Evolutionary conservation across 495 filamentous ascomycete species (phyloP).

Genomic region (Pyrenula massariospora): DNA sequence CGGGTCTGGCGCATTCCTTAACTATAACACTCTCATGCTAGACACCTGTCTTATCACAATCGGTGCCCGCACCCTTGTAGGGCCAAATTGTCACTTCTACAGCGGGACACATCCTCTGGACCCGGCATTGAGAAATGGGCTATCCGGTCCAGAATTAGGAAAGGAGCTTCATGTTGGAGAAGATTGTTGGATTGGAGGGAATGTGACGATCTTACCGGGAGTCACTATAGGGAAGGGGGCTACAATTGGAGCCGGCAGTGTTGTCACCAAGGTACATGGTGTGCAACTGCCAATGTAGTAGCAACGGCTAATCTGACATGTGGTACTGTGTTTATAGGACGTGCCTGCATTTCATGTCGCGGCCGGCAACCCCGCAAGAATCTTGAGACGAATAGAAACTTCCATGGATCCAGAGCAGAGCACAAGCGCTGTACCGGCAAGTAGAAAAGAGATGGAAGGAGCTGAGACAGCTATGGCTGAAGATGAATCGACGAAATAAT

Average conservation of each 20-base stretch:
- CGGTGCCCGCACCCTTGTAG: constrained; percentile 68
- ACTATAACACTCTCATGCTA: constrained; percentile 62
- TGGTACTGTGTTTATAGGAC: constrained; percentile 32
- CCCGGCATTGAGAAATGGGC: constrained; percentile 60
- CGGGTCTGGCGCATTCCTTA: constrained; percentile 61
- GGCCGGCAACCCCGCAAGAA: constrained; percentile 55
- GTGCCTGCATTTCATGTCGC: constrained; percentile 52
- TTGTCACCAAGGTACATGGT: constrained; percentile 78
- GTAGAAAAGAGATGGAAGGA: not conserved
- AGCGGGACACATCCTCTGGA: constrained; percentile 67
- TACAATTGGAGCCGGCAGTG: constrained; percentile 74
- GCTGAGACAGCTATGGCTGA: not conserved
- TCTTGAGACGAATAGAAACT: constrained; percentile 43
- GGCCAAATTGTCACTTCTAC: constrained; percentile 63
- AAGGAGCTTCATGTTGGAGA: constrained; percentile 68
- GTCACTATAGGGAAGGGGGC: constrained; percentile 71
- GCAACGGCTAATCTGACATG: not conserved
- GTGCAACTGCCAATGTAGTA: no score
- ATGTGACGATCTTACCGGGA: constrained; percentile 62
- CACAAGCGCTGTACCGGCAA: not conserved
- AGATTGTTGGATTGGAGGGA: constrained; percentile 84
- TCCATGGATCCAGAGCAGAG: constrained; percentile 11
- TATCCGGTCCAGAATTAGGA: constrained; percentile 61
- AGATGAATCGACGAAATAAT: not conserved
- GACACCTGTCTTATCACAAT: constrained; percentile 71